Evolutionary conservation across 345 rosid species (phyloP), one percentile per base, ranked within the genome.

Genomic region (Citrus trifoliata): DNA sequence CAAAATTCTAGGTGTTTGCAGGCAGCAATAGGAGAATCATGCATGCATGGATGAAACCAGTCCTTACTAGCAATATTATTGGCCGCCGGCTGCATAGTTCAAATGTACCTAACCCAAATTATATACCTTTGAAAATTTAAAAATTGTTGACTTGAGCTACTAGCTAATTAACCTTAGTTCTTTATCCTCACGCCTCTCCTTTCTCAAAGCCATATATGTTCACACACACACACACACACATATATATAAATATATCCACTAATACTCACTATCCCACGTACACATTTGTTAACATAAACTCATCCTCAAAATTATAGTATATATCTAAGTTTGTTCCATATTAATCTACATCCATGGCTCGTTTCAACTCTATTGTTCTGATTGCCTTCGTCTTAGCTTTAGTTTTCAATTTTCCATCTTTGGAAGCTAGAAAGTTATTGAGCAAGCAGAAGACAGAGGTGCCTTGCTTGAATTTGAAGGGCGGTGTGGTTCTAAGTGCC

Each of bases 111-210:
- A 76, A 68, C 56, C 21, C 7, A 63, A 76, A 58, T 14, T 70
- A 67, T 66, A 70, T 42, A 66, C 51, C 28, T 62, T 40, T 27
- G 8, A 35, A 62, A 19, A 63, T 62, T 46, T 61, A 67, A 60
- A 74, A 38, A 56, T 40, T 27, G 77, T 22, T 74, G 77, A 63
- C 78, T 46, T 61, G 24, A 2, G 48, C 48, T 42, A 10, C 16
- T 10, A 9, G 60, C 78, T 28, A 30, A 16, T 13, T 4, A 13
- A n/a, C 62, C 25, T 10, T 10, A 42, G 14, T 42, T 46, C 78
- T 63, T 27, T 21, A 63, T 46, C 61, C 70, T 30, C 77, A 74
- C 77, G 70, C 19, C 78, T 76, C 79, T 53, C 62, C 63, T 65
- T 42, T 42, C 48, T 10, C 48, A 10, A 42, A 37, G 14, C 48